A percentile compares a stretch with the other conserved stretches of the same genome.
Evolutionary conservation across 345 rosid species (phyloP).

Genomic region (Murraya koenigii): DNA sequence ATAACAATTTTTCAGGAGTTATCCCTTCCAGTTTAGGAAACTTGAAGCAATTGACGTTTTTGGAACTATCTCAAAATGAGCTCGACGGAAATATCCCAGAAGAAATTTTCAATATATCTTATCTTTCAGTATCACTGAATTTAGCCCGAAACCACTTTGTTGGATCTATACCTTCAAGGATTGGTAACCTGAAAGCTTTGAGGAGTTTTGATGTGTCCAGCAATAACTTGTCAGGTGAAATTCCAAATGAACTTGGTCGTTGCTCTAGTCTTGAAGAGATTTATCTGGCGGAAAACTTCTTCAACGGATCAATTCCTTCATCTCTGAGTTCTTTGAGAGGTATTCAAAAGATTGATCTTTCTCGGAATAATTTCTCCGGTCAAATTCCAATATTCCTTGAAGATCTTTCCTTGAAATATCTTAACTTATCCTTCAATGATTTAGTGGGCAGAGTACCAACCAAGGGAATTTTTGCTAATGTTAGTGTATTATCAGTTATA

Average conservation of each 20-base stretch:
- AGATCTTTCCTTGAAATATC: no score
- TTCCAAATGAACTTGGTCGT: conserved; percentile 5
- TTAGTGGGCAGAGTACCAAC: no score
- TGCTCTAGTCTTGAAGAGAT: conserved; percentile 8
- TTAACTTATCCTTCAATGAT: no score
- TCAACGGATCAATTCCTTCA: conserved; percentile 12
- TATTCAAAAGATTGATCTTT: no score
- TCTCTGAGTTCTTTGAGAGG: conserved; percentile 3
- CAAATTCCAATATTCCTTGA: no score
- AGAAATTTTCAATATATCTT: neutral
- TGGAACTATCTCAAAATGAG: conserved; percentile 16
- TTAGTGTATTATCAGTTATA: no score
- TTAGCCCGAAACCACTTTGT: conserved; percentile 21
- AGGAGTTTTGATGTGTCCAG: no score
- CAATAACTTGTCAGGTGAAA: neutral
- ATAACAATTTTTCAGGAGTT: conserved; percentile 17
- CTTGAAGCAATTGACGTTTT: neutral
- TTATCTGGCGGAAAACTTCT: neutral
- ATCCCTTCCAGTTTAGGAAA: conserved; percentile 21
- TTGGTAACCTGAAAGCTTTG: conserved; percentile 12
- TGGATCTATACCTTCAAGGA: neutral
- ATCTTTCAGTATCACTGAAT: conserved; percentile 1
- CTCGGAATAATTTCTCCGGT: no score
- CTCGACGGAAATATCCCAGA: conserved; percentile 26
- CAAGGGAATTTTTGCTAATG: no score